Conservation (phyloP, 2,329 filamentous ascomycete species). For the Cercospora citrullina region DNA sequence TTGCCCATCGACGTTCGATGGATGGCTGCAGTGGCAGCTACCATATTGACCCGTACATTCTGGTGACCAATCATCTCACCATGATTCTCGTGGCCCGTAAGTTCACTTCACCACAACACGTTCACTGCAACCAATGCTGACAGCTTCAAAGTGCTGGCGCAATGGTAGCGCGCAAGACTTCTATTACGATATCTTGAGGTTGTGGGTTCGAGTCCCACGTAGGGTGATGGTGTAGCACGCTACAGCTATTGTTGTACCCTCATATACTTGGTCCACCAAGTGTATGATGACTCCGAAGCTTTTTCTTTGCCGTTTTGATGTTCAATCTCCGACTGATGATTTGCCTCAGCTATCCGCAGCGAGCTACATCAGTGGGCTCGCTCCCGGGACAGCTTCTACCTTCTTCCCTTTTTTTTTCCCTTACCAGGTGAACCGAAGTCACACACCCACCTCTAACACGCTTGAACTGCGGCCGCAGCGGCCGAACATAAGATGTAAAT, state of each 20-base stretch:
- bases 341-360: neutral
- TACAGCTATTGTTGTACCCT: no score
- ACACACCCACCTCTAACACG: no score
- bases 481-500: no score
- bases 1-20: no score
- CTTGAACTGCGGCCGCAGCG: no score
- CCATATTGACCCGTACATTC: neutral
- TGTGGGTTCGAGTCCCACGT: constrained; percentile 37
- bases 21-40: no score
- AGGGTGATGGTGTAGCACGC: constrained; percentile 9
- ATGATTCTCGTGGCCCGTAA: neutral
- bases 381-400: neutral
- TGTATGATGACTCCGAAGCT: no score
- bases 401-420: neutral
- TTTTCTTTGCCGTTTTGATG: neutral
- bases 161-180: constrained; percentile 43
- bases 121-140: no score
- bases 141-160: constrained; percentile 30
- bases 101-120: no score
- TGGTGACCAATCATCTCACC: constrained; percentile 2
- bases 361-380: neutral
- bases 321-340: neutral
- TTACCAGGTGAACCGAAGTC: no score
- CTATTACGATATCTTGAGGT: constrained; percentile 36
- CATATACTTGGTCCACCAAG: neutral